Conservation (phyloP, 192 early-diverging fungal genomes). For the Lunasporangiospora selenospora region DNA sequence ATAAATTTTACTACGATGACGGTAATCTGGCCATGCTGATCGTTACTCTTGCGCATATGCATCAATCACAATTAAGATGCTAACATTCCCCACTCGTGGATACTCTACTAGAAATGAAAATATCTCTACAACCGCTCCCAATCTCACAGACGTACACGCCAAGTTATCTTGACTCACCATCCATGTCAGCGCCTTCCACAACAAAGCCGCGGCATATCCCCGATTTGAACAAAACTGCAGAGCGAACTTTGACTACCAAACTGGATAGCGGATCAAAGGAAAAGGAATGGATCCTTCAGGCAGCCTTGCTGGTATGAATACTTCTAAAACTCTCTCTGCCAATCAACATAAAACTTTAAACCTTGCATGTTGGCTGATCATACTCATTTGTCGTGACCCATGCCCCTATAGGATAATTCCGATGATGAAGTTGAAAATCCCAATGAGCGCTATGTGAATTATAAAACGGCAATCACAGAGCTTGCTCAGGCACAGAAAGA, state of each 20-base stretch:
- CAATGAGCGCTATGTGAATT: constrained; percentile 38
- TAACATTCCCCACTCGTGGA: neutral
- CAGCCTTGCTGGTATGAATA: too few species aligned
- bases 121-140: neutral
- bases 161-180: too few species aligned
- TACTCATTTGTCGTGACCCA: too few species aligned
- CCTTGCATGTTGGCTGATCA: too few species aligned
- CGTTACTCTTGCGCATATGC: neutral
- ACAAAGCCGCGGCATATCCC: too few species aligned
- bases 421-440: constrained; percentile 44
- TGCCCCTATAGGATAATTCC: constrained; percentile 35
- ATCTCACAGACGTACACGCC: neutral
- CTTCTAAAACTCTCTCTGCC: too few species aligned
- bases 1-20: constrained; percentile 57
- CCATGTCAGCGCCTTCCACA: too few species aligned
- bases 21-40: constrained; percentile 4
- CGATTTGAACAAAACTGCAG: too few species aligned
- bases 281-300: constrained; percentile 43
- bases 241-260: too few species aligned
- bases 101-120: constrained; percentile 30
- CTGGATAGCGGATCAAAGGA: constrained; percentile 11
- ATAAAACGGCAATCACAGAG: constrained; percentile 16
- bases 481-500: constrained; percentile 9
- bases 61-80: neutral
- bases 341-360: too few species aligned